Base-by-base conservation (phyloP, 345 rosid genomes). In the Salix viminalis region DNA sequence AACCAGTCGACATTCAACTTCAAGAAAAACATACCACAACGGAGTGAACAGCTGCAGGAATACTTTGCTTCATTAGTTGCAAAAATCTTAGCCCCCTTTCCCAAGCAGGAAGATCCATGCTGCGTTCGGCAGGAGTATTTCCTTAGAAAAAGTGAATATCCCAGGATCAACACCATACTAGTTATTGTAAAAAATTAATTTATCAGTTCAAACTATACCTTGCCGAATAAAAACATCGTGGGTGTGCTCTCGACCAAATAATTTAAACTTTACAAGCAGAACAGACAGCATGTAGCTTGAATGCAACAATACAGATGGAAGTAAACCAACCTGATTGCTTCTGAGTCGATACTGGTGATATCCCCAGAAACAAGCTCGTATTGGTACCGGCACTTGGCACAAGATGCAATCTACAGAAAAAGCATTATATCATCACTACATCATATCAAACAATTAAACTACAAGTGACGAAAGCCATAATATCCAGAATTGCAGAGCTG, bases 81-180 rank as follows among this genome's bases (percentile, higher is more conserved):
- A 93, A 85, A 64, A 91, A 91, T 76, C 90, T 88, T 76, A 96
- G 92, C 85, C 96, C 96, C 78, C 90, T 87, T 83, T 89, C 90
- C 98, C 97, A 96, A 37, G 90, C 91, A 79, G 99, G 92, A 84
- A 91, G 85, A 77, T 93, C 98, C 88, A 88, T 92, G 92, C 98
- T 93, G 99, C 98, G 99, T 96, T 91, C 96, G 92, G 92, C 91
- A 96, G 91, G 92, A 90, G 97, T 85, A 92, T 92, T 85, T 90
- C 99, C 99, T 93, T 96, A 93, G 96, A 88, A 86, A 86, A 92
- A 88, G 96, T 92, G 94, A 92, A 90, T 92, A 84, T 93, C 91
- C 86, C 94, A 86, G 81, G 87, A 96, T 96, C 97, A 91, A 93
- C 91, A 88, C 86, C 90, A 84, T 78, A 88, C 84, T 87, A 79